Evolutionary conservation across 2,329 filamentous ascomycete species (phyloP), one percentile per base, ranked within the genome.

Genomic region (Hypoxylon sp.): DNA sequence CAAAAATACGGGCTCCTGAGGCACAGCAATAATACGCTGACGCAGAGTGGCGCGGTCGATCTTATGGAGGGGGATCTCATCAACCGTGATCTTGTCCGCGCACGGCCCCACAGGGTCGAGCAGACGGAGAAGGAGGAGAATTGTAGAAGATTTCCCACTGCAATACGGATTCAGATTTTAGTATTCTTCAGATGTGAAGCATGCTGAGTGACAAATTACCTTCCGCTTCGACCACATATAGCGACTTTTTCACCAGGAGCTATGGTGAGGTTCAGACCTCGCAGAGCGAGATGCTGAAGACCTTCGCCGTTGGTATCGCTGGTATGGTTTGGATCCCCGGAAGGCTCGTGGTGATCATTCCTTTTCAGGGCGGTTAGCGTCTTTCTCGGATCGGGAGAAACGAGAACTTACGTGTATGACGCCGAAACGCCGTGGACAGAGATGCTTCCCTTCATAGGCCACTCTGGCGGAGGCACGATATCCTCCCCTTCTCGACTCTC

Each of bases 1-100:
- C 2, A 83, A 69, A 71, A 84, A 82, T 5, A 82, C 78, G 2
- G 80, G 70, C 6, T 83, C 82, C 71, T 84, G 82, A 0, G 82
- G 81, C 1, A 84, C 71, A 3, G 79, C 78, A 41, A 82, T 80
- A 28, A 84, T 75, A 4, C 78, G 78, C 38, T 76, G 75, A 10
- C 82, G 80, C 0, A 83, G 74, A 0, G 71, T 67, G 1, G 70
- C 13, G 4, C 81, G 75, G 41, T 79, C 65, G 2, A 84, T 74
- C 21, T 70, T 72, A 25, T 75, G 57, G 1, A 79, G 76, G 0
- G 73, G 68, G 0, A 75, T 65, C 48, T 70, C 69, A 53, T 83
- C 81, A 60, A 84, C 81, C 0, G 60, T 43, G 17, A 80, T 77
- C 23, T 69, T 74, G 1, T 74, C 69, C 6, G 68, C 60, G 5